These are phyloP conservation scores for Panicum virgatum DNA, from an alignment of 202 grass and related monocot species.

Conservation along the genomic window DNA sequence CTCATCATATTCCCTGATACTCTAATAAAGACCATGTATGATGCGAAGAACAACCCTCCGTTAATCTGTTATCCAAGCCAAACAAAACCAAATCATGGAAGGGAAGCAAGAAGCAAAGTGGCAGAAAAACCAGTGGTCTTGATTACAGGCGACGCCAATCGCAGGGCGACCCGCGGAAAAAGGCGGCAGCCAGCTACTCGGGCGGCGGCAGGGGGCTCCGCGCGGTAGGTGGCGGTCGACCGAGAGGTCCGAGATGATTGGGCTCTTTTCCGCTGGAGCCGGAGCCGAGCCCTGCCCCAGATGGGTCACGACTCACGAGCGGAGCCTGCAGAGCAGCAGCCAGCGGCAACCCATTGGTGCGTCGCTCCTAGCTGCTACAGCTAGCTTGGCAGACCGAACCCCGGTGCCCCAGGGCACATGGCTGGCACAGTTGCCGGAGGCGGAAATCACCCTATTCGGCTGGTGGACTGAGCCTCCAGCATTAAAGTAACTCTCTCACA, in stretches of 20 bases:
- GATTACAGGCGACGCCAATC: neutral
- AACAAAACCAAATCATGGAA: neutral
- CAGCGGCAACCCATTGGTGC: too few relatives aligned
- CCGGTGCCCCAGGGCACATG: neutral
- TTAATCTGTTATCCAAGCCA: neutral
- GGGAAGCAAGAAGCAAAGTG: neutral
- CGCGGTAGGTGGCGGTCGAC: conserved; percentile 21
- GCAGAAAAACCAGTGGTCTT: neutral
- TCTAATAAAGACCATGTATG: neutral
- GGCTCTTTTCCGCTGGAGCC: neutral
- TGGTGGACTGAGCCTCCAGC: too few relatives aligned
- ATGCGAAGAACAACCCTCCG: neutral
- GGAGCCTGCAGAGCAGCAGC: too few relatives aligned
- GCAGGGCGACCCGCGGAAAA: neutral
- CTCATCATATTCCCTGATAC: neutral
- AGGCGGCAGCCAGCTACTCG: neutral
- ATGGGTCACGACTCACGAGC: neutral
- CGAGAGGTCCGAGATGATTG: neutral
- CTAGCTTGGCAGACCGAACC: neutral
- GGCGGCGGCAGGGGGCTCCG: neutral
- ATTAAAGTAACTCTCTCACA: too few relatives aligned
- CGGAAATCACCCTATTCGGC: too few relatives aligned
- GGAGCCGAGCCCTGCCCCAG: too few relatives aligned
- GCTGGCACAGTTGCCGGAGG: neutral
- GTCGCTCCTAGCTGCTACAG: too few relatives aligned